These are phyloP conservation scores for Cryptococcus jaspeensis DNA, from an alignment of 1,284 basidiomycete genomes.

Conservation along the genomic window DNA sequence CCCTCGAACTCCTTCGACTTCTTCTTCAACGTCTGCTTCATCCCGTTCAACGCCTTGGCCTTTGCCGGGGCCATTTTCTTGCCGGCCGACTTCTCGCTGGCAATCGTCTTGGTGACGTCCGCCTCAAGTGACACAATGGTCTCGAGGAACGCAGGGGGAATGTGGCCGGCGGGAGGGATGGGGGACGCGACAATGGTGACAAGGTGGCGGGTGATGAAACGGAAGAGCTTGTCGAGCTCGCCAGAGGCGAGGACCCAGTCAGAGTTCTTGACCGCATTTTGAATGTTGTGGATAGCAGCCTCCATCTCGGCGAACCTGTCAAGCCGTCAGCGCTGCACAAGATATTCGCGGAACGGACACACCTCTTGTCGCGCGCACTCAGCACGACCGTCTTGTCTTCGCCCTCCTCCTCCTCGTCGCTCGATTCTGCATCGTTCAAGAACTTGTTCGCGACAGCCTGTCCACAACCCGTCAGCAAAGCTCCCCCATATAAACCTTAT, in stretches of 20 bases:
- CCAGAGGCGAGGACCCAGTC: slow-evolving; percentile 93
- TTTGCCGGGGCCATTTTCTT: slow-evolving; percentile 98
- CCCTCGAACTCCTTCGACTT: slow-evolving; percentile 83
- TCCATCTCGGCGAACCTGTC: slow-evolving; percentile 53
- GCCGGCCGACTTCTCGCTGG: slow-evolving; percentile 80
- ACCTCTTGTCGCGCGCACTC: slow-evolving; percentile 53
- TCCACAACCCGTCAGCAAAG: background rate
- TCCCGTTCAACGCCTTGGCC: slow-evolving; percentile 88
- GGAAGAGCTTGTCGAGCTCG: slow-evolving; percentile 93
- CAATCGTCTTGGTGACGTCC: slow-evolving; percentile 69
- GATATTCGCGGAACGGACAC: slow-evolving; percentile 6
- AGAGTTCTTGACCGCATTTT: slow-evolving; percentile 86
- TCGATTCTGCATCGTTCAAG: slow-evolving; percentile 45
- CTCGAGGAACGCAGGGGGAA: slow-evolving; percentile 84
- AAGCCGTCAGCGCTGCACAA: background rate
- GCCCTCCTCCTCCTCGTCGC: slow-evolving; percentile 48
- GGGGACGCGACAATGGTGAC: slow-evolving; percentile 52
- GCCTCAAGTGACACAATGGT: slow-evolving; percentile 74
- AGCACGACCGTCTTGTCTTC: slow-evolving; percentile 51
- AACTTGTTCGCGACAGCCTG: slow-evolving; percentile 42
- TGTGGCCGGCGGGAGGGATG: slow-evolving; percentile 70
- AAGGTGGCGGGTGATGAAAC: slow-evolving; percentile 85
- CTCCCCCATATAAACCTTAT: background rate
- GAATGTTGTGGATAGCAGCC: slow-evolving; percentile 78
- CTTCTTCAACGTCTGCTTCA: slow-evolving; percentile 98